Percentiles rank a stretch among this genome's conserved stretches.
Evolutionary conservation across 768 basidiomycete species (phyloP).

Genomic region (Podaxis sp.): DNA sequence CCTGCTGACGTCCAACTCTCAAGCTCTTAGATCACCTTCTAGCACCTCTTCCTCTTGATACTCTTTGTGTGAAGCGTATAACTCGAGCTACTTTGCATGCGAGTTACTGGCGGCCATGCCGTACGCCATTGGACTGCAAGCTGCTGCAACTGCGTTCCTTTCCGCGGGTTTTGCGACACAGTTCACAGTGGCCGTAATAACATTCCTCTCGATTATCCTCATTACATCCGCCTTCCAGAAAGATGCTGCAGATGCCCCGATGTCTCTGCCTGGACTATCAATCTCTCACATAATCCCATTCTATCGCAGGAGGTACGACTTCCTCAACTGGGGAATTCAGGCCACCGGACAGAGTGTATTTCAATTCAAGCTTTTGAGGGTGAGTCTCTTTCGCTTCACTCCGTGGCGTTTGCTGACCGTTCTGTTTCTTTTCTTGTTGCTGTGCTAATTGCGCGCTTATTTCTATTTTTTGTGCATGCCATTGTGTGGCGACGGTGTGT

Average conservation of each 20-base stretch:
- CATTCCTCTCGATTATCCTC: conserved; percentile 41
- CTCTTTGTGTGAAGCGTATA: conserved; percentile 8
- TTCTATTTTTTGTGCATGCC: neutral
- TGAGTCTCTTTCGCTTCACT: conserved; percentile 29
- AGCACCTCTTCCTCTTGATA: conserved; percentile 21
- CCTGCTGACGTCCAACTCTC: neutral
- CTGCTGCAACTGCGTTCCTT: conserved; percentile 44
- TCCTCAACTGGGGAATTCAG: conserved; percentile 67
- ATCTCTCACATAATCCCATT: conserved; percentile 61
- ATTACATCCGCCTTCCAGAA: conserved; percentile 42
- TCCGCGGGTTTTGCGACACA: conserved; percentile 47
- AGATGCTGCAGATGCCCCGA: conserved; percentile 47
- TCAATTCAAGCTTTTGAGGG: conserved; percentile 65
- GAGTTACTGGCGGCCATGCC: conserved; percentile 35
- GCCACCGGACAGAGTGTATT: conserved; percentile 62
- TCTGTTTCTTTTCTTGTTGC: neutral
- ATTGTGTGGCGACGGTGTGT: neutral
- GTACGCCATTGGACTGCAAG: conserved; percentile 45
- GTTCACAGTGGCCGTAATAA: conserved; percentile 42
- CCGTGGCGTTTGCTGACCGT: neutral
- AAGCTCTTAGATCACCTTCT: conserved; percentile 9
- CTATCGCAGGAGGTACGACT: conserved; percentile 67
- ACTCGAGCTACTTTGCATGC: conserved; percentile 21
- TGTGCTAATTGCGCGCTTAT: neutral
- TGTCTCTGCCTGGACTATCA: conserved; percentile 52